Conservation (phyloP, 1,284 basidiomycete species). For the Spongispora temasekensis region DNA sequence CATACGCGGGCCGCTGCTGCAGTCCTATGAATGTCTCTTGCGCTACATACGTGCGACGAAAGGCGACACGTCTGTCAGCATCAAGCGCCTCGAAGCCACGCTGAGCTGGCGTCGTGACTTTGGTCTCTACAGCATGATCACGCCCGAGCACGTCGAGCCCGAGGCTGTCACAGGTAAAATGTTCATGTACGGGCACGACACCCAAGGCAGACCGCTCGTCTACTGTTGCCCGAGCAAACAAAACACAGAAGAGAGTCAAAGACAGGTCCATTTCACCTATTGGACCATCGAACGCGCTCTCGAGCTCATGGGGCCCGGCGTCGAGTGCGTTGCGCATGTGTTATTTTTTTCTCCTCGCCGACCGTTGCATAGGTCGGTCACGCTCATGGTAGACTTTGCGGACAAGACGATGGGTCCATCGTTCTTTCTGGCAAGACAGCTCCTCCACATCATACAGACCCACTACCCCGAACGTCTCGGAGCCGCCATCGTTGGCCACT, state of each 20-base stretch:
- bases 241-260: conserved; percentile 72
- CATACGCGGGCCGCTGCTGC: too few species aligned
- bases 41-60: conserved; percentile 74
- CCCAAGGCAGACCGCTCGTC: conserved; percentile 61
- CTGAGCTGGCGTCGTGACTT: conserved; percentile 76
- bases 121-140: conserved; percentile 62
- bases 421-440: conserved; percentile 58
- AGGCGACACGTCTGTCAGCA: conserved; percentile 57
- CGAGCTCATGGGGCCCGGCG: conserved; percentile 75
- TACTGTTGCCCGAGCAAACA: conserved; percentile 84
- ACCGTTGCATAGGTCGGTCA: conserved; percentile 52
- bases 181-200: conserved; percentile 77
- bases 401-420: conserved; percentile 80
- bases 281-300: conserved; percentile 72
- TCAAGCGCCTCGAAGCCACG: conserved; percentile 66
- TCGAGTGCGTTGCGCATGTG: conserved; percentile 75
- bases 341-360: background rate
- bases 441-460: conserved; percentile 79
- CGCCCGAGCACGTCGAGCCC: conserved; percentile 61
- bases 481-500: conserved; percentile 79
- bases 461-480: conserved; percentile 95
- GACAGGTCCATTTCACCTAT: conserved; percentile 76
- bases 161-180: conserved; percentile 78
- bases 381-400: conserved; percentile 81
- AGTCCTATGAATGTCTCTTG: conserved; percentile 68